A percentile compares a stretch with the other conserved stretches of the same genome.
phyloP scores from a whole-genome alignment of 2,329 filamentous ascomycete genomes.

The Phaeophleospora eucalypticola region DNA sequence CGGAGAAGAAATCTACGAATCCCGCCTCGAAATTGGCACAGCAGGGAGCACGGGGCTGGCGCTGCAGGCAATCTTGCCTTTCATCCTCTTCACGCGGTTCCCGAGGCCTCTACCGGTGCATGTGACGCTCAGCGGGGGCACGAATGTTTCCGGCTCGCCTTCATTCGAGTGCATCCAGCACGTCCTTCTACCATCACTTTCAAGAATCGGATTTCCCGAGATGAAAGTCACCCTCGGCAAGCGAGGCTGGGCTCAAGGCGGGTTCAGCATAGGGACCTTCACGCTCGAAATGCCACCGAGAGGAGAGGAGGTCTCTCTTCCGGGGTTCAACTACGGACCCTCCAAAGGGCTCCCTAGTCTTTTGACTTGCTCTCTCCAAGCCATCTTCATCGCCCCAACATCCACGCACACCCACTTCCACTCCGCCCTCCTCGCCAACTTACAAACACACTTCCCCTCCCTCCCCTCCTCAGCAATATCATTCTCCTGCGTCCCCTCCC shows the following conservation, averaged over 20 bases:
- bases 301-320: constrained; percentile 18
- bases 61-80: constrained; percentile 58
- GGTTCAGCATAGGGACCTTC: constrained; percentile 45
- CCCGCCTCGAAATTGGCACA: constrained; percentile 42
- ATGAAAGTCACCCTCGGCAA: constrained; percentile 42
- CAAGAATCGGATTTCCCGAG: constrained; percentile 47
- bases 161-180: constrained; percentile 55
- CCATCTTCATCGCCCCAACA: constrained; percentile 1
- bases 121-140: constrained; percentile 53
- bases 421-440: neutral
- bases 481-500: neutral
- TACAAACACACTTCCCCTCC: neutral
- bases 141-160: constrained; percentile 53
- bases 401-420: neutral
- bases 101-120: constrained; percentile 23
- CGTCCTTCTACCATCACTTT: constrained; percentile 53
- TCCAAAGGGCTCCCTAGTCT: too few species aligned
- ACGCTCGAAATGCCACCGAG: constrained; percentile 48
- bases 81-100: constrained; percentile 44
- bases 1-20: constrained; percentile 28
- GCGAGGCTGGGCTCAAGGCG: constrained; percentile 53
- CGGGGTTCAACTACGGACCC: constrained; percentile 35
- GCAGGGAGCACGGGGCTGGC: constrained; percentile 54
- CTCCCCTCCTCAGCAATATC: neutral
- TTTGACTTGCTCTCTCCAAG: too few species aligned